Evolutionary conservation across 352 stramenopile species (phyloP), one percentile per base, ranked within the genome.

Genomic region (Pythium aquatile): DNA sequence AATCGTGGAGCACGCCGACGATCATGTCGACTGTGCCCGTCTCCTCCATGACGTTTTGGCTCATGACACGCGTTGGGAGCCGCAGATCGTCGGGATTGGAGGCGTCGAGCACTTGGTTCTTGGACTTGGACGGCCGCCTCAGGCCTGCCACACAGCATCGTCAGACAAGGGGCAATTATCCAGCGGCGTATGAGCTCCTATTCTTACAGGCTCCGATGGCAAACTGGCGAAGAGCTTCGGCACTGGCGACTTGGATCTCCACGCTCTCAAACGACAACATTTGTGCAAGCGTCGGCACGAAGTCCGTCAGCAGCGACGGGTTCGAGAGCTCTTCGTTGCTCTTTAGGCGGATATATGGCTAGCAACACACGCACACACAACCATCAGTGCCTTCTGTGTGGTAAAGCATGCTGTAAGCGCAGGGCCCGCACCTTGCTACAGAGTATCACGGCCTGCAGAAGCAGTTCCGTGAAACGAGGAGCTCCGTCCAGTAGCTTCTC

Each of bases 241-340:
- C 79, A 7, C 79, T 72, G 24, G 77, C 81, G 33, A 90, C 72
- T 65, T 94, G 85, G 5, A 91, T 76, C 1, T 87, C 77, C 10
- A 87, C 55, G 24, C 80, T 44, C 2, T 83, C 65, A 33, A 88
- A 88, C 1, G 72, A 77, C 54, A 94, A 65, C 17, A 94, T 62
- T 20, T 87, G 70, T 1, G 71, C 81, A 5, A 94, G 73, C 6
- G 77, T 85, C 7, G 71, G 74, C 0, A 91, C 52, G 14, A 91
- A 60, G 4, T 37, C 61, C 16, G 80, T 72, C 24, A 93, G 58
- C 28, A 92, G 58, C 35, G 57, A 66, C 10, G 84, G 74, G 37
- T 88, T 83, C 39, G 73, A 79, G 52, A 92, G 79, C 59, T 94
- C 84, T 65, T 94, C 86, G 58, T 94, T 94, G 0, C 82, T 74